Evolutionary conservation across 768 basidiomycete species (phyloP).

Genomic region (Guyanaporus albipodus): DNA sequence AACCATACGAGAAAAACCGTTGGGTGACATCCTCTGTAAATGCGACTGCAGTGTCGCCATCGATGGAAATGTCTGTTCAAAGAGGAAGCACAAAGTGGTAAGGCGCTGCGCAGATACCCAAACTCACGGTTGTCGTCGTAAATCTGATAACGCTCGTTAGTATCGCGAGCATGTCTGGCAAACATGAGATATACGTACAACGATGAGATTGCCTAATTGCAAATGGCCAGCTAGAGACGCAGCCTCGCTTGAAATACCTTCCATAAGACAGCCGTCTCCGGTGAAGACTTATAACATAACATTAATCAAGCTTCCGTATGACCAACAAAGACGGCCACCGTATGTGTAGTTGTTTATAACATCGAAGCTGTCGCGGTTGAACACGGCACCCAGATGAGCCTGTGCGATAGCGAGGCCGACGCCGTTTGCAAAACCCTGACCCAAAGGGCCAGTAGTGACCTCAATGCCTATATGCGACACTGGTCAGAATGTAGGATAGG

Average conservation of each 20-base stretch:
- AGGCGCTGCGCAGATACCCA: not conserved
- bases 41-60: conserved; percentile 86
- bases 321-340: conserved; percentile 41
- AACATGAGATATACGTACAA: conserved; percentile 47
- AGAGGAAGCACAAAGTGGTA: conserved; percentile 5
- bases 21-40: conserved; percentile 93
- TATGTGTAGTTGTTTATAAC: conserved; percentile 88
- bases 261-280: conserved; percentile 96
- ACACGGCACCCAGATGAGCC: conserved; percentile 84
- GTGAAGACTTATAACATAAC: conserved; percentile 58
- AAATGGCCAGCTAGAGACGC: conserved; percentile 92
- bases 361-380: conserved; percentile 81
- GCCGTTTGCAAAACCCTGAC: conserved; percentile 90
- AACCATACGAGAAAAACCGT: conserved; percentile 88
- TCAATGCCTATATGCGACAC: conserved; percentile 51
- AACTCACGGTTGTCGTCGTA: conserved; percentile 93
- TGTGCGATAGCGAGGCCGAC: conserved; percentile 94
- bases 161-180: conserved; percentile 5
- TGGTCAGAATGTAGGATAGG: conserved; percentile 8
- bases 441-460: conserved; percentile 95
- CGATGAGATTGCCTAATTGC: conserved; percentile 89
- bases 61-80: conserved; percentile 84
- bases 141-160: conserved; percentile 45
- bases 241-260: conserved; percentile 92
- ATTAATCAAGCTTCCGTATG: conserved; percentile 2